These are phyloP conservation scores for Aspergillus unguis DNA, from an alignment of 2,329 filamentous ascomycete genomes.

Conservation along the genomic window DNA sequence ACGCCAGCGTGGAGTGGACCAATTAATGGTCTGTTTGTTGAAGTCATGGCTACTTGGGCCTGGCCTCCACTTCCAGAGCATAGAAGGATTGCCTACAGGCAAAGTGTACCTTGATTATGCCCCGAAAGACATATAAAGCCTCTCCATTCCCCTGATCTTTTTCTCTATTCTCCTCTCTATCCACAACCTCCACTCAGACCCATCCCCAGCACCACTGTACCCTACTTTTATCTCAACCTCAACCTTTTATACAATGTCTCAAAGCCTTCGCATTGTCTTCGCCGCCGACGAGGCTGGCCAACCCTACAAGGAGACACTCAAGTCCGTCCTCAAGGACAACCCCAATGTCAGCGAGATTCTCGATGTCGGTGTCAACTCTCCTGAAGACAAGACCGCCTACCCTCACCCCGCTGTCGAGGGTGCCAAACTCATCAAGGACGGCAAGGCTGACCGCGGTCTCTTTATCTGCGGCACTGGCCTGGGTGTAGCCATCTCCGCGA, in stretches of 20 bases:
- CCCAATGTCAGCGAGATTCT: slow-evolving; percentile 64
- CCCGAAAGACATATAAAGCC: slow-evolving; percentile 4
- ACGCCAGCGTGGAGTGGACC: slow-evolving; percentile 6
- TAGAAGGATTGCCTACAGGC: no score
- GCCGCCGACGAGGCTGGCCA: slow-evolving; percentile 71
- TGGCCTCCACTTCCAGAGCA: not conserved
- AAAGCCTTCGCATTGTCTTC: slow-evolving; percentile 57
- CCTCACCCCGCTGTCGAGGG: slow-evolving; percentile 74
- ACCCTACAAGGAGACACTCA: slow-evolving; percentile 74
- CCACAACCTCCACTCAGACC: slow-evolving; percentile 1
- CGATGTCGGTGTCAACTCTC: slow-evolving; percentile 68
- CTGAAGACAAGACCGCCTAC: slow-evolving; percentile 74
- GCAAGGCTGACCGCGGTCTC: slow-evolving; percentile 69
- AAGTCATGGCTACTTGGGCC: slow-evolving; percentile 4
- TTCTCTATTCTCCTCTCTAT: slow-evolving; percentile 8
- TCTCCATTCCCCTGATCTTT: not conserved
- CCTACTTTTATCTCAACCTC: not conserved
- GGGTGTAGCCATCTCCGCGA: slow-evolving; percentile 83
- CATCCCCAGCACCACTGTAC: not conserved
- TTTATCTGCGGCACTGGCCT: slow-evolving; percentile 80
- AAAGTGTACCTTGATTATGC: not conserved
- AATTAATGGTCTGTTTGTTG: not conserved
- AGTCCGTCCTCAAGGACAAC: slow-evolving; percentile 66
- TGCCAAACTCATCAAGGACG: slow-evolving; percentile 51
- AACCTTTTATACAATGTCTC: slow-evolving; percentile 26